Conservation (phyloP, 371 early-diverging fungal species). For the Lichtheimia corymbifera region DNA sequence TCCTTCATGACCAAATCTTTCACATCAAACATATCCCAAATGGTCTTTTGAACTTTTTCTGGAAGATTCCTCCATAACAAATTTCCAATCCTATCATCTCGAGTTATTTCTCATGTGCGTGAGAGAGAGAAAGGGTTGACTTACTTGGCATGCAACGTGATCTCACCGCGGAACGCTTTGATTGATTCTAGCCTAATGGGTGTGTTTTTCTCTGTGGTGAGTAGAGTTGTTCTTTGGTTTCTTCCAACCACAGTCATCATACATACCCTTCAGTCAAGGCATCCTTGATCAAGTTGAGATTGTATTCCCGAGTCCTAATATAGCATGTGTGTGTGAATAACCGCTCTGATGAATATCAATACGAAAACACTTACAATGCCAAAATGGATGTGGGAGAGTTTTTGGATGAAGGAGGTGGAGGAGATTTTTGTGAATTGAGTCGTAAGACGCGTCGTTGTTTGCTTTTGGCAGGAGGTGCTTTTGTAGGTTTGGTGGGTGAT, state of each 20-base stretch:
- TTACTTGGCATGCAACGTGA: conserved; percentile 43
- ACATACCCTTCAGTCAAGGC: conserved; percentile 27
- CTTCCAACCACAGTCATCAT: background rate
- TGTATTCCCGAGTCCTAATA: conserved; percentile 30
- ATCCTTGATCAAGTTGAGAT: conserved; percentile 29
- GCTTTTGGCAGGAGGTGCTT: background rate
- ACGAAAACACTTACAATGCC: too few relatives aligned
- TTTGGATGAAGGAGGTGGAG: background rate
- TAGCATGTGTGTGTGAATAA: too few relatives aligned
- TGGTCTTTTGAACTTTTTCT: conserved; percentile 7
- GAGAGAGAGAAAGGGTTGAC: background rate
- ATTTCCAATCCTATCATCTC: conserved; percentile 41
- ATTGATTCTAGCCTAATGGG: conserved; percentile 24
- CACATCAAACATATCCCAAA: conserved; percentile 44
- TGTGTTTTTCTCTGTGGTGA: too few relatives aligned
- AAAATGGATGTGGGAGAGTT: background rate
- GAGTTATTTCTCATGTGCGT: background rate
- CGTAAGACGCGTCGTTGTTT: conserved; percentile 2
- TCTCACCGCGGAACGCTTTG: conserved; percentile 38
- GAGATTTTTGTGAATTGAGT: conserved; percentile 2
- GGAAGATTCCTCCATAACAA: conserved; percentile 32
- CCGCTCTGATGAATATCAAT: too few relatives aligned
- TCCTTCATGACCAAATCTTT: conserved; percentile 39
- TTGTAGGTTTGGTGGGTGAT: background rate
- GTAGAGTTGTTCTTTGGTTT: background rate